A percentile compares a stretch with the other conserved stretches of the same genome.
phyloP scores from a whole-genome alignment of 345 rosid species.

The Populus alba region DNA sequence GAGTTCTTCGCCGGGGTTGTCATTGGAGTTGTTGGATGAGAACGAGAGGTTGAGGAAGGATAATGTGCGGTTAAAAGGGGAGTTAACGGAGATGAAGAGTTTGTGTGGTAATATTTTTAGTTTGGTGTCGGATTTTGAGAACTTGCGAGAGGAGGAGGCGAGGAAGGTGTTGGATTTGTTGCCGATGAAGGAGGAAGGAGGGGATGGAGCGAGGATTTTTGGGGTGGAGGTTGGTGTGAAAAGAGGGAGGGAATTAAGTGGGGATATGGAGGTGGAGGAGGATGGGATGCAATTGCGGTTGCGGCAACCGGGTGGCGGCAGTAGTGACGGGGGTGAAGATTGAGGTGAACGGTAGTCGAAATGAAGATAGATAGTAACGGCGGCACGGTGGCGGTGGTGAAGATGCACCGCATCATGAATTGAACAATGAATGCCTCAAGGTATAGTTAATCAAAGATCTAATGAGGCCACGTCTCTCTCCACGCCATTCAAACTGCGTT shows the following conservation, averaged over 20 bases:
- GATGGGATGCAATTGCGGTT: neutral
- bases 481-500: no score
- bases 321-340: neutral
- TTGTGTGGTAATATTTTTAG: slow-evolving; percentile 32
- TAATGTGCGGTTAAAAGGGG: slow-evolving; percentile 31
- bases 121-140: slow-evolving; percentile 29
- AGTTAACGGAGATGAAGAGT: slow-evolving; percentile 35
- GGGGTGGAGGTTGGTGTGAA: slow-evolving; percentile 23
- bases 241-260: slow-evolving; percentile 15
- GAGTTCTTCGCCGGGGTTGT: slow-evolving; percentile 20
- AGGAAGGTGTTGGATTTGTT: neutral
- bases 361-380: neutral
- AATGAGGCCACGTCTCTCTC: neutral
- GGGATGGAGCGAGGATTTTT: slow-evolving; percentile 13
- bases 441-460: neutral
- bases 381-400: neutral
- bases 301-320: neutral
- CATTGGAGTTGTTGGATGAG: slow-evolving; percentile 37
- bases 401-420: neutral
- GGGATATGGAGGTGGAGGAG: slow-evolving; percentile 2
- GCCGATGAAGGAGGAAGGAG: slow-evolving; percentile 5
- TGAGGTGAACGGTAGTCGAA: slow-evolving; percentile 12
- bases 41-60: slow-evolving; percentile 44
- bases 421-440: neutral
- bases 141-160: neutral